These are phyloP conservation scores for Murraya koenigii DNA, from an alignment of 345 rosid species.

Conservation along the genomic window DNA sequence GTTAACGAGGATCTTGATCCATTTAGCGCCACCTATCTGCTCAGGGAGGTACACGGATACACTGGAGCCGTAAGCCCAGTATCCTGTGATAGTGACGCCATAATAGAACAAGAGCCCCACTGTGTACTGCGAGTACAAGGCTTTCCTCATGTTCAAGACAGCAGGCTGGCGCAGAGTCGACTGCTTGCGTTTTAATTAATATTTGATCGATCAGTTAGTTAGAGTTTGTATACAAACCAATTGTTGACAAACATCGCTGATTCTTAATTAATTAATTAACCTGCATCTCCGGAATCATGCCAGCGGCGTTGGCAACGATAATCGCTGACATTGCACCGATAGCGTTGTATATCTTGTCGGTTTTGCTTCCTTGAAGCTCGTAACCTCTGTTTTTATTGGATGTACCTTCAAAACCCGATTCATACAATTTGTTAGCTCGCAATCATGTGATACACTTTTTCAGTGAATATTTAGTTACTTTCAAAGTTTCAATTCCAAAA, in stretches of 20 bases:
- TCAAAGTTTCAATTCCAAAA: no score
- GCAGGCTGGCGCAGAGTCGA: slow-evolving; percentile 33
- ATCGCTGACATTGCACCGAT: slow-evolving; percentile 29
- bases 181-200: slow-evolving; percentile 13
- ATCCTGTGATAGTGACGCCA: slow-evolving; percentile 20
- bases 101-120: slow-evolving; percentile 27
- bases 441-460: no score
- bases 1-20: slow-evolving; percentile 28
- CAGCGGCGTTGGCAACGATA: slow-evolving; percentile 23
- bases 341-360: slow-evolving; percentile 18
- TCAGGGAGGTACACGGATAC: slow-evolving; percentile 32
- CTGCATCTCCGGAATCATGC: slow-evolving; percentile 36
- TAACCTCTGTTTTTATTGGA: slow-evolving; percentile 15
- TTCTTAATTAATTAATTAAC: background rate
- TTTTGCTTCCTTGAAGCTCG: slow-evolving; percentile 14
- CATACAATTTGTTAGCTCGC: no score
- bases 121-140: slow-evolving; percentile 25
- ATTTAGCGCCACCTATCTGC: slow-evolving; percentile 23
- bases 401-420: slow-evolving; percentile 9
- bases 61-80: slow-evolving; percentile 37
- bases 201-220: no score
- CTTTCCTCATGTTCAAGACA: slow-evolving; percentile 36
- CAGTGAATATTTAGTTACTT: no score
- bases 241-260: background rate
- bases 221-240: no score